Evolutionary conservation across 2,329 filamentous ascomycete genomes (phyloP).

Genomic region (Arthrobotrys conoides): DNA sequence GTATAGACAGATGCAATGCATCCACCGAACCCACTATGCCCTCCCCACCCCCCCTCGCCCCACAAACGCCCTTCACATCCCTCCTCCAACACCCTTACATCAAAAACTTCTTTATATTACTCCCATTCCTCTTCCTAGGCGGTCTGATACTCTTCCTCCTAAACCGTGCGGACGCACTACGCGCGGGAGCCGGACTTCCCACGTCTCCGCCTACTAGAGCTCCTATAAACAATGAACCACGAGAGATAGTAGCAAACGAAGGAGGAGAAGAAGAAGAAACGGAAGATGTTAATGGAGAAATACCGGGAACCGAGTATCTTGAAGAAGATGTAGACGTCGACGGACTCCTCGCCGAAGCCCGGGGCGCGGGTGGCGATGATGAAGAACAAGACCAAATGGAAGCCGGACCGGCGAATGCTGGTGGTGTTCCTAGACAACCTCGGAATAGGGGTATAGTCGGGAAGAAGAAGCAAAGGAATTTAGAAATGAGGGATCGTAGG

Average conservation of each 20-base stretch:
- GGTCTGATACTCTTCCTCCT: constrained; percentile 57
- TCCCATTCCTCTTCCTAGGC: constrained; percentile 58
- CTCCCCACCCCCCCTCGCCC: constrained; percentile 10
- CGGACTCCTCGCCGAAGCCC: constrained; percentile 48
- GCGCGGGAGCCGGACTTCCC: constrained; percentile 52
- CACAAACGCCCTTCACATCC: constrained; percentile 18
- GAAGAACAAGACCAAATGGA: background rate
- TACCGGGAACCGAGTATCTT: background rate
- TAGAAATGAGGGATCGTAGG: constrained; percentile 58
- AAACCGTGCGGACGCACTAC: constrained; percentile 44
- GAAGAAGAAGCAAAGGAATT: constrained; percentile 57
- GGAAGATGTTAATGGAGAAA: background rate
- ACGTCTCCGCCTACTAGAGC: background rate
- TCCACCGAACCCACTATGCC: constrained; percentile 16
- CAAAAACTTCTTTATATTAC: constrained; percentile 56
- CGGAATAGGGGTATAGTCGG: constrained; percentile 52
- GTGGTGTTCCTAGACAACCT: background rate
- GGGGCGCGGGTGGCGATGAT: constrained; percentile 11
- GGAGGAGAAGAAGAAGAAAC: background rate
- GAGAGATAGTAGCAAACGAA: background rate
- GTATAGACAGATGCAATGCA: background rate
- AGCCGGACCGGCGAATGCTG: constrained; percentile 26
- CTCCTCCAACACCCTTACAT: constrained; percentile 47
- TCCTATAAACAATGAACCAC: constrained; percentile 5
- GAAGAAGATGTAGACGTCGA: constrained; percentile 46